Percentiles rank a stretch among this genome's conserved stretches.
Evolutionary conservation across 257 asterid species (phyloP).

Genomic region (Misopates orontium): DNA sequence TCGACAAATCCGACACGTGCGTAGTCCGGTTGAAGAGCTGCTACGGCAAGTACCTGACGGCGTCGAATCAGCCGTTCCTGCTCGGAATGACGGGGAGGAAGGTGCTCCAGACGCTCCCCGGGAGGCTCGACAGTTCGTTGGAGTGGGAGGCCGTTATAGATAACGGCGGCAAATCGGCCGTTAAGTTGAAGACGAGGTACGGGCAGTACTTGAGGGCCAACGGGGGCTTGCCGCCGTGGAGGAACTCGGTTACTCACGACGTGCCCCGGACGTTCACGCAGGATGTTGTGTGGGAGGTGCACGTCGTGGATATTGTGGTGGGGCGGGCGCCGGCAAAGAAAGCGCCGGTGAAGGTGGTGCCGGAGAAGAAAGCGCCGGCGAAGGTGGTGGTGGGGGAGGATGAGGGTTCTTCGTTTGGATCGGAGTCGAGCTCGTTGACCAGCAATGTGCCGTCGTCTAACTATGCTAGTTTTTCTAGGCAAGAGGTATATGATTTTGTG

Average conservation of each 20-base stretch:
- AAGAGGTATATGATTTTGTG: conserved; percentile 46
- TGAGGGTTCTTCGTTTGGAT: no score
- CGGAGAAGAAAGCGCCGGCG: conserved; percentile 50
- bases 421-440: conserved; percentile 46
- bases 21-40: conserved; percentile 62
- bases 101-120: conserved; percentile 65
- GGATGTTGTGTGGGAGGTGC: conserved; percentile 84
- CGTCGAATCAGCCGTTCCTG: conserved; percentile 61
- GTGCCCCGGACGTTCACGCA: conserved; percentile 78
- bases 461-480: conserved; percentile 65
- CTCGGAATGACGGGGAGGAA: conserved; percentile 84
- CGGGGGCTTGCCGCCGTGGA: conserved; percentile 94
- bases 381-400: conserved; percentile 31
- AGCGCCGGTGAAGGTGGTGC: conserved; percentile 36
- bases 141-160: conserved; percentile 94
- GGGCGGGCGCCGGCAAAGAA: conserved; percentile 41
- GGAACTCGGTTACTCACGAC: conserved; percentile 89
- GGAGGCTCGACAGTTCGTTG: conserved; percentile 73
- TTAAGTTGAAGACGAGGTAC: conserved; percentile 83
- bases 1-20: conserved; percentile 30
- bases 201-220: conserved; percentile 85
- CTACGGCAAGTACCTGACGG: conserved; percentile 67
- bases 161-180: conserved; percentile 55
- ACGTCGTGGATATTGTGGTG: conserved; percentile 57
- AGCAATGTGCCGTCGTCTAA: conserved; percentile 44